Evolutionary conservation across 2,329 filamentous ascomycete species (phyloP), one percentile per base, ranked within the genome.

Genomic region (Pestalotiopsis fici): DNA sequence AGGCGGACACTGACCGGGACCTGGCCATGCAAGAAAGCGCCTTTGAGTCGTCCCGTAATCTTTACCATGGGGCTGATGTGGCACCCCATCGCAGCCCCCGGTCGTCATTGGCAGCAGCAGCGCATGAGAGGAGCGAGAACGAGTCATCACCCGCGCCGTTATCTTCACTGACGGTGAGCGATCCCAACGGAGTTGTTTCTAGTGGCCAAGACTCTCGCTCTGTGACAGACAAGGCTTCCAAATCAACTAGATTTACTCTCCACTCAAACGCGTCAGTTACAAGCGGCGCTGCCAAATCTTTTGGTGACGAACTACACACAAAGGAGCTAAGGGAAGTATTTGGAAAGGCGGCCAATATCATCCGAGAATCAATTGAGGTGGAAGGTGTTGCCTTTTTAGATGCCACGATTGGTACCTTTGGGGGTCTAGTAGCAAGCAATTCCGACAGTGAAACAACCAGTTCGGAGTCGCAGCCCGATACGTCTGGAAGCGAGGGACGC

Each of bases 351-450:
- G 78, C 82, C 5, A 80, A 79, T 54, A 75, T 84, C 13, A 75
- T 85, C 15, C 74, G 81, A 9, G 77, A 83, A 59, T 81, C 81
- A 1, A 74, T 85, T 3, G 78, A 81, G 39, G 79, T 80, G 0
- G 80, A 84, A 37, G 83, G 83, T 0, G 74, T 75, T 3, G 57
- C 79, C 1, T 80, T 79, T 62, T 67, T 80, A 0, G 78, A 80
- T 66, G 79, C 78, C 2, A 67, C 59, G 11, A 57, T 69, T 21
- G 66, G 66, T 3, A 67, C 69, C 2, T 75, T 71, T 59, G 67
- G 65, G 21, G 67, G 66, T 31, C 54, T 66, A 47, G 56, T 68
- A 11, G 37, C 60, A 11, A 15, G 43, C 47, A 35, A 47, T 62
- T 23, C 39, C 5, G 64, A 61, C 27, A 37, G 37, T 4, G 65